Evolutionary conservation across 495 filamentous ascomycete species (phyloP).

Genomic region (Penicillium silybi): DNA sequence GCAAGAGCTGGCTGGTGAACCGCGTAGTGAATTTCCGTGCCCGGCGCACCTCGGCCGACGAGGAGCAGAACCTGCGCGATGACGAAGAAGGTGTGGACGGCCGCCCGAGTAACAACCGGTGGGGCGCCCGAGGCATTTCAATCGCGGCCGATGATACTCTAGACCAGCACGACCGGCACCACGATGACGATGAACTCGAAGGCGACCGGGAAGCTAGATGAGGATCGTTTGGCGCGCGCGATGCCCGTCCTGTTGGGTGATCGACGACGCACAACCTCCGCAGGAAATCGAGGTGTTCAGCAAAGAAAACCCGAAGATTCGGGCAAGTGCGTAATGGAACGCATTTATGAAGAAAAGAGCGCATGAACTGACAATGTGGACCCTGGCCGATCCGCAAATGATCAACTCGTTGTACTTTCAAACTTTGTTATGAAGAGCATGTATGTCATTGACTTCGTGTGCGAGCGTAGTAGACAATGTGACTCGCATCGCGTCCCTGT

Average conservation of each 20-base stretch:
- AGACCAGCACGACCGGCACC: conserved; percentile 39
- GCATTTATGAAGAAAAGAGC: neutral
- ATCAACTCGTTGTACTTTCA: neutral
- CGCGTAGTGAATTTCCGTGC: conserved; percentile 41
- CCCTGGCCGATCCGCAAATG: neutral
- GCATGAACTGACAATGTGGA: neutral
- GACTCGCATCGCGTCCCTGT: neutral
- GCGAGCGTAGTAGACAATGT: neutral
- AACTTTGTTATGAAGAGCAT: neutral
- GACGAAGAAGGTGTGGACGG: conserved; percentile 28
- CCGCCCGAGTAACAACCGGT: conserved; percentile 47
- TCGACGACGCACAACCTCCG: neutral
- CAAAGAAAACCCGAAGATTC: neutral
- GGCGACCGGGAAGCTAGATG: conserved; percentile 1
- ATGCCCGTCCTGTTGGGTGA: neutral
- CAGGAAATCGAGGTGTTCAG: neutral
- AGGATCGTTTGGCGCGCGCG: conserved; percentile 1
- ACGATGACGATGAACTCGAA: conserved; percentile 13
- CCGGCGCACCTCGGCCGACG: conserved; percentile 27
- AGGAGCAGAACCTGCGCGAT: conserved; percentile 39
- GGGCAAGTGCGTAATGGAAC: neutral
- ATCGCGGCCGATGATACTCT: conserved; percentile 76
- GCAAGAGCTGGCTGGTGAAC: conserved; percentile 70
- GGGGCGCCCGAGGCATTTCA: conserved; percentile 75
- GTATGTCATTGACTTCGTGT: neutral